These are phyloP conservation scores for Blastocystis sp. DNA, from an alignment of 352 stramenopile species.

Conservation along the genomic window DNA sequence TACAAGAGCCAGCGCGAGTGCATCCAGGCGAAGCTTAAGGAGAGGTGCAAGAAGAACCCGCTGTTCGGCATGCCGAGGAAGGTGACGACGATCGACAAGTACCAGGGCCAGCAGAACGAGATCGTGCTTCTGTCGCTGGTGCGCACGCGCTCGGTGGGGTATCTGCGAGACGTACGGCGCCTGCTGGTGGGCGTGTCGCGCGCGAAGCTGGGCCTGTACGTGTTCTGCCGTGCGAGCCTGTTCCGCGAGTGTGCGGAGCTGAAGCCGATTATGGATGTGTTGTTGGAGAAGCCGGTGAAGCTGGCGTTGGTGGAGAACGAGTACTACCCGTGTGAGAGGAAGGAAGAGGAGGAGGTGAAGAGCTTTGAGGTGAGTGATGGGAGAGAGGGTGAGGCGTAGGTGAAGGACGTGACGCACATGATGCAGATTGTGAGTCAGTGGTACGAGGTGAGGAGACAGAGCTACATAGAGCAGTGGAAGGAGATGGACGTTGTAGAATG, in stretches of 20 bases:
- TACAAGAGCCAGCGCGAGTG: slow-evolving; percentile 91
- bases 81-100: slow-evolving; percentile 89
- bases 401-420: slow-evolving; percentile 3
- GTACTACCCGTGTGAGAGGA: slow-evolving; percentile 46
- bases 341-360: background rate
- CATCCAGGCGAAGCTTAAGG: slow-evolving; percentile 81
- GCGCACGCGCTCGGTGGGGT: slow-evolving; percentile 82
- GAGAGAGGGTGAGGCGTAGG: slow-evolving; percentile 7
- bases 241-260: slow-evolving; percentile 81
- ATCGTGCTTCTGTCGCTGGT: slow-evolving; percentile 90
- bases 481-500: background rate
- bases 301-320: slow-evolving; percentile 77
- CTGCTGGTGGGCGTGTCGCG: slow-evolving; percentile 86
- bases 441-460: slow-evolving; percentile 4
- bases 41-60: slow-evolving; percentile 59
- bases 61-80: slow-evolving; percentile 52
- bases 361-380: no score
- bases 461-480: background rate
- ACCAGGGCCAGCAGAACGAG: slow-evolving; percentile 91
- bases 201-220: slow-evolving; percentile 87
- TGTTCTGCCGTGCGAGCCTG: slow-evolving; percentile 80
- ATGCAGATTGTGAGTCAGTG: background rate
- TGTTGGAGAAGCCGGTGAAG: slow-evolving; percentile 73
- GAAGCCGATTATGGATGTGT: slow-evolving; percentile 74
- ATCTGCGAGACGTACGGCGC: slow-evolving; percentile 86